Base-by-base conservation (phyloP, 768 basidiomycete species). In the Cystobasidium tubakii region DNA sequence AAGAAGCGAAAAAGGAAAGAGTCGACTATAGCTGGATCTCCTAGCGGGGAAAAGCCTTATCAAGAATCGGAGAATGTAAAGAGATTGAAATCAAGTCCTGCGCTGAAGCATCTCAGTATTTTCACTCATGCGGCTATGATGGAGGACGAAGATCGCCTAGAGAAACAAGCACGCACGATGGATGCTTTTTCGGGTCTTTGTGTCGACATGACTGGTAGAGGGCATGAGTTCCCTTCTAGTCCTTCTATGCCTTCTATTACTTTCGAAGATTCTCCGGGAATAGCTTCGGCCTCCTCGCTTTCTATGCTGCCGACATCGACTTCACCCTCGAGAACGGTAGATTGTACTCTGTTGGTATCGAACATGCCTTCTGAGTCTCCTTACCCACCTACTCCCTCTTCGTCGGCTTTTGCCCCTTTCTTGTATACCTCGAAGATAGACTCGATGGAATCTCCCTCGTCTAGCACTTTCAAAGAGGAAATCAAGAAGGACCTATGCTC, bases 371-470 rank as follows among this genome's bases (percentile, higher is more conserved):
- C 27, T 23, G 66, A 67, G 29, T 33, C 64, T 21, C 64, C 60
- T 9, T 62, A 62, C 15, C 64, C 64, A 43, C 33, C 64, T 43
- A 66, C 64, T 34, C 64, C 64, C 2, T 43, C 33, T 7, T 66
- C 64, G 23, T 27, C 42, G 2, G 64, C 39, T n/a, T 29, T 66
- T 19, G 33, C 64, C 3, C 33, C 33, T 43, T 43, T 66, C 43
- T 23, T 43, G 19, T 66, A 36, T 43, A 23, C 64, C 15, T 34
- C 64, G 44, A 19, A 10, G 2, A 33, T 66, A 27, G 34, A 34
- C 4, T 66, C 64, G 19, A 13, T 43, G 25, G 27, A 29, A 34
- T 66, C 75, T 23, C 73, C 42, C 63, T 73, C 74, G 9, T 75
- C 54, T 36, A 73, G 53, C 27, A 63, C 73, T 7, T 74, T 69